These are phyloP conservation scores for Secale cereale DNA, from an alignment of 176 grass and related monocot genomes.

Conservation along the genomic window DNA sequence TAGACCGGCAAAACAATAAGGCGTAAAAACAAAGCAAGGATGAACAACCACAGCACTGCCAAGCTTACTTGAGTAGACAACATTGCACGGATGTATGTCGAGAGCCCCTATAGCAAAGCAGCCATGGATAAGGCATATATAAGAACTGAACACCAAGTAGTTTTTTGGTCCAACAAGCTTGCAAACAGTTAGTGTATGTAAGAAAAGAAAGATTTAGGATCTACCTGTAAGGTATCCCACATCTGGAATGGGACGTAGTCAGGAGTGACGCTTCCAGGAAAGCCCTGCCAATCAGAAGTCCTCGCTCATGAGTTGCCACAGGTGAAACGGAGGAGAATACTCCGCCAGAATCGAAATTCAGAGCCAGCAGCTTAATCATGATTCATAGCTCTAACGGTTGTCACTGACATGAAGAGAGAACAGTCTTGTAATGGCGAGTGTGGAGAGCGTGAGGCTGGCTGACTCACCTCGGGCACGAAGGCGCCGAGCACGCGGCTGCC, in stretches of 20 bases:
- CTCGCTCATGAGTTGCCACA: not conserved
- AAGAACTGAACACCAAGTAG: not conserved
- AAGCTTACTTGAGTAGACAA: conserved; percentile 88
- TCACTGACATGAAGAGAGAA: too few relatives aligned
- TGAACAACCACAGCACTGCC: not conserved
- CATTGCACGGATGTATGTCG: conserved; percentile 90
- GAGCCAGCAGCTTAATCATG: not conserved
- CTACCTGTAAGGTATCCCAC: conserved; percentile 89
- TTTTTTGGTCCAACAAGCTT: not conserved
- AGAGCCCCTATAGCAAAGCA: conserved; percentile 57
- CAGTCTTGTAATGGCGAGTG: not conserved
- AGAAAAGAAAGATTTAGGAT: not conserved
- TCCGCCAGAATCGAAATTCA: not conserved
- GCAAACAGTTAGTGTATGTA: not conserved
- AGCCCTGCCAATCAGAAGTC: conserved; percentile 52
- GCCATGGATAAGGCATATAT: not conserved
- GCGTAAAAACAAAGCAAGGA: not conserved
- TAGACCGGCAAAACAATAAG: conserved; percentile 9
- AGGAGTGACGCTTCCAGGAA: conserved; percentile 79
- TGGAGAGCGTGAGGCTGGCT: not conserved
- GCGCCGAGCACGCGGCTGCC: conserved; percentile 69
- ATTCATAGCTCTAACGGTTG: not conserved
- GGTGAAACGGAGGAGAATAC: not conserved
- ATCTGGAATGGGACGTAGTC: conserved; percentile 92
- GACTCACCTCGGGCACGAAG: conserved; percentile 80